These are phyloP conservation scores for Phoma sp. DNA, from an alignment of 2,329 filamentous ascomycete genomes.

Conservation along the genomic window DNA sequence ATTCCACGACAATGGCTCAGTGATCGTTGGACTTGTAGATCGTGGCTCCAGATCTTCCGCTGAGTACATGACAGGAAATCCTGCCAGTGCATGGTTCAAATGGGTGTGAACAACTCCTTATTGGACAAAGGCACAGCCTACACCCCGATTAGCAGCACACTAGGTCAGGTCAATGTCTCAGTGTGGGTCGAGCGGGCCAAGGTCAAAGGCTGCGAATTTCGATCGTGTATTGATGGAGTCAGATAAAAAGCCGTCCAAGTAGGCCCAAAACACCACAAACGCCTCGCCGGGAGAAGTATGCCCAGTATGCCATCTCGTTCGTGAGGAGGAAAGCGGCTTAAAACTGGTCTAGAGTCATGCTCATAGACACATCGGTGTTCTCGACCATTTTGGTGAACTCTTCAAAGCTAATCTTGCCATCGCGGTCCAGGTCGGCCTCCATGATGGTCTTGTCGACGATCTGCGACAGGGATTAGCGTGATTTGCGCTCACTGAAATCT, in stretches of 20 bases:
- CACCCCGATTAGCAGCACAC: neutral
- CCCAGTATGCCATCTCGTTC: constrained; percentile 21
- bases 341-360: constrained; percentile 70
- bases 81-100: no score
- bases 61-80: no score
- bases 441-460: constrained; percentile 99
- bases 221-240: constrained; percentile 38
- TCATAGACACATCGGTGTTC: constrained; percentile 78
- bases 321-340: constrained; percentile 27
- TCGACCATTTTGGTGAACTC: constrained; percentile 99
- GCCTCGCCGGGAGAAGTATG: constrained; percentile 39
- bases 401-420: constrained; percentile 98
- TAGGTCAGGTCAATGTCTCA: neutral
- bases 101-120: no score
- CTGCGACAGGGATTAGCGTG: constrained; percentile 33
- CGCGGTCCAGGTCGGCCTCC: constrained; percentile 95
- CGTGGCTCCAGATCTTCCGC: no score
- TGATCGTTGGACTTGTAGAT: no score
- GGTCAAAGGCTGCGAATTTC: constrained; percentile 1
- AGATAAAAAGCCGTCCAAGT: constrained; percentile 29
- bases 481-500: neutral
- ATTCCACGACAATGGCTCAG: no score
- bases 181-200: neutral
- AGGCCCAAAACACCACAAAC: constrained; percentile 40
- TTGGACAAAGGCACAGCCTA: no score